These are phyloP conservation scores for Cichorium intybus DNA, from an alignment of 140 eudicot genomes.

Conservation along the genomic window DNA sequence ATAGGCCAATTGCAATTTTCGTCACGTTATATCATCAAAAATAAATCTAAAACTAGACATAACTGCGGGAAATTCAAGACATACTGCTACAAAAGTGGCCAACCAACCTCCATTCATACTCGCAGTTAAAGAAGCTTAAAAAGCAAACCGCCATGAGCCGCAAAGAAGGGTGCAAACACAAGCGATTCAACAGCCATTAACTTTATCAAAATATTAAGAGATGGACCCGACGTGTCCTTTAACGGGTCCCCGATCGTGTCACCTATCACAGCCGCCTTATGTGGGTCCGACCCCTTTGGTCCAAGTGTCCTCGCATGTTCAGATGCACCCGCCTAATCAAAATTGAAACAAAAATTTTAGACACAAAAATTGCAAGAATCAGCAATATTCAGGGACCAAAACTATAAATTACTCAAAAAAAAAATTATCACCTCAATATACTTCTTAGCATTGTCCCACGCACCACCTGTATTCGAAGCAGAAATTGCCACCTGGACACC, in stretches of 20 bases:
- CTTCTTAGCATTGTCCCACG: slow-evolving; percentile 95
- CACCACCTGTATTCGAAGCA: slow-evolving; percentile 94
- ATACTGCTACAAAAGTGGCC: slow-evolving; percentile 24
- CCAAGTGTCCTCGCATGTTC: slow-evolving; percentile 82
- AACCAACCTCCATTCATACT: background rate
- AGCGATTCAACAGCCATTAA: slow-evolving; percentile 88
- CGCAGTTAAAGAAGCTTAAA: slow-evolving; percentile 10
- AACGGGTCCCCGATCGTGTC: slow-evolving; percentile 83
- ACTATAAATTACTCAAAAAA: background rate
- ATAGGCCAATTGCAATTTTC: slow-evolving; percentile 7
- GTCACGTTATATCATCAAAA: background rate
- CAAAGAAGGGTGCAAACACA: slow-evolving; percentile 88
- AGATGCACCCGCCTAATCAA: slow-evolving; percentile 74
- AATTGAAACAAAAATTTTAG: background rate
- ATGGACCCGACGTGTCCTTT: slow-evolving; percentile 91
- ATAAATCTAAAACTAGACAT: slow-evolving; percentile 9
- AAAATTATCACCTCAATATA: slow-evolving; percentile 66
- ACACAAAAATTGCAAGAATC: too few relatives aligned
- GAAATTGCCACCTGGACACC: slow-evolving; percentile 93
- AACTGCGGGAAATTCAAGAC: slow-evolving; percentile 8
- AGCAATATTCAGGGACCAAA: too few relatives aligned
- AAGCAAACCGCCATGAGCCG: slow-evolving; percentile 72
- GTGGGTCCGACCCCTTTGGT: slow-evolving; percentile 86
- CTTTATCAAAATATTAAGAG: slow-evolving; percentile 82
- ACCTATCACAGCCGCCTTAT: slow-evolving; percentile 91